Conservation (phyloP, 1,284 basidiomycete species). For the Anthracocystis panici-leucophaei region DNA sequence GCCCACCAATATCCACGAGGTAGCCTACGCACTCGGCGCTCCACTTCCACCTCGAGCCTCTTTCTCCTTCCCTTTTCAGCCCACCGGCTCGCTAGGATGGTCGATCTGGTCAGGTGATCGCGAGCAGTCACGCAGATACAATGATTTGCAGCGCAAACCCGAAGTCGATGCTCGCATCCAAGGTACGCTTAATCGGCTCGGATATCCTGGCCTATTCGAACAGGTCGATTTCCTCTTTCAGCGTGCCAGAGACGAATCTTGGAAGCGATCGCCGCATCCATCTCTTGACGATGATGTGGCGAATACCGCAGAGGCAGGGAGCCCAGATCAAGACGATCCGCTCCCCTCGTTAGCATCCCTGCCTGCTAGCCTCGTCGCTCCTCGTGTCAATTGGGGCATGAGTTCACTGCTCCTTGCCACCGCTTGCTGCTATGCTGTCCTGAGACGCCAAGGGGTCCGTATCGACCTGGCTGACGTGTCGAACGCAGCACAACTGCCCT, state of each 20-base stretch:
- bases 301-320: background rate
- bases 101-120: slow-evolving; percentile 17
- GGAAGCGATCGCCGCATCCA: slow-evolving; percentile 6
- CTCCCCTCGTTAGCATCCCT: background rate
- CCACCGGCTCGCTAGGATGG: background rate
- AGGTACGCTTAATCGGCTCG: slow-evolving; percentile 17
- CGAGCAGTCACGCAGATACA: slow-evolving; percentile 13
- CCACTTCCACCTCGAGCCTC: slow-evolving; percentile 5
- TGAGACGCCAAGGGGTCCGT: slow-evolving; percentile 28
- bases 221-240: slow-evolving; percentile 43
- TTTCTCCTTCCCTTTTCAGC: background rate
- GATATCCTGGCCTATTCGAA: slow-evolving; percentile 18
- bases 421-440: slow-evolving; percentile 45
- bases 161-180: slow-evolving; percentile 35
- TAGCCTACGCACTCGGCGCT: slow-evolving; percentile 28
- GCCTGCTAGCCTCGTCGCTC: slow-evolving; percentile 8
- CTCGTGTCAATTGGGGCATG: slow-evolving; percentile 33
- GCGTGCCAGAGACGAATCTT: slow-evolving; percentile 25
- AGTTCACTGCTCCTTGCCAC: slow-evolving; percentile 27
- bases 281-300: background rate
- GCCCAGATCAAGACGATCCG: background rate
- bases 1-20: slow-evolving; percentile 17
- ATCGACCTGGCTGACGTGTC: slow-evolving; percentile 34
- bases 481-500: slow-evolving; percentile 19
- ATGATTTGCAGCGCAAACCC: slow-evolving; percentile 19